Evolutionary conservation across 768 basidiomycete genomes (phyloP).

Genomic region (Auriculariales sp.): DNA sequence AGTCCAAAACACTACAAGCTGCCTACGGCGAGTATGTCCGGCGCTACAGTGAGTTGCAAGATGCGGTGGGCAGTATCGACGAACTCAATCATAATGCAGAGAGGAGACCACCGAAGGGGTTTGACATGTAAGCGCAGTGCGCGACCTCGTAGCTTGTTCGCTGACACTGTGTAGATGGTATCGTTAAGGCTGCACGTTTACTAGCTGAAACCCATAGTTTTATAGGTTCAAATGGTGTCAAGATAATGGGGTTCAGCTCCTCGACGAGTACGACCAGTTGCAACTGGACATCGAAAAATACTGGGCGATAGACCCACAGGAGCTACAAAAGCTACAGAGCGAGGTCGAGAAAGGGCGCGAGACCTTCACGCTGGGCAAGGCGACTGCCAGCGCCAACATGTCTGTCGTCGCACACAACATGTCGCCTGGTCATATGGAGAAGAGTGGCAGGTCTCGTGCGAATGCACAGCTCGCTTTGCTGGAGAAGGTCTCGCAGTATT

Average conservation of each 20-base stretch:
- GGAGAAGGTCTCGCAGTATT: slow-evolving; percentile 21
- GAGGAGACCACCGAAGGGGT: slow-evolving; percentile 26
- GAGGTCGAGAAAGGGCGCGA: slow-evolving; percentile 18
- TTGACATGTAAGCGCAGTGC: slow-evolving; percentile 21
- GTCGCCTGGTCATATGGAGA: slow-evolving; percentile 5
- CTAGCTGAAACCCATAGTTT: too few relatives aligned
- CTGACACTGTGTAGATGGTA: slow-evolving; percentile 23
- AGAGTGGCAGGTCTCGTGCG: slow-evolving; percentile 7
- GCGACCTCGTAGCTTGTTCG: not conserved
- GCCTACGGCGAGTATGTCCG: slow-evolving; percentile 25
- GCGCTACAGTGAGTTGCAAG: slow-evolving; percentile 12
- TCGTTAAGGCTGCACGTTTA: too few relatives aligned
- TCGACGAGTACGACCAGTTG: slow-evolving; percentile 44
- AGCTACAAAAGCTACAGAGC: slow-evolving; percentile 15
- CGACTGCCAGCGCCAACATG: slow-evolving; percentile 2
- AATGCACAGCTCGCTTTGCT: slow-evolving; percentile 17
- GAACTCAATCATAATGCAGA: slow-evolving; percentile 1
- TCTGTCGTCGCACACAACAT: too few relatives aligned
- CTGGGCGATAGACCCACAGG: slow-evolving; percentile 24
- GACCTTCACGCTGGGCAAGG: slow-evolving; percentile 22
- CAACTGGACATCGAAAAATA: slow-evolving; percentile 26
- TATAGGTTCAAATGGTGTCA: slow-evolving; percentile 28
- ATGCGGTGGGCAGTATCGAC: not conserved
- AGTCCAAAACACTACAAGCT: slow-evolving; percentile 22
- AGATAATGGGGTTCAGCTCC: slow-evolving; percentile 30